Evolutionary conservation across 768 basidiomycete genomes (phyloP), one percentile per base, ranked within the genome.

Genomic region (Lactarius deliciosus): DNA sequence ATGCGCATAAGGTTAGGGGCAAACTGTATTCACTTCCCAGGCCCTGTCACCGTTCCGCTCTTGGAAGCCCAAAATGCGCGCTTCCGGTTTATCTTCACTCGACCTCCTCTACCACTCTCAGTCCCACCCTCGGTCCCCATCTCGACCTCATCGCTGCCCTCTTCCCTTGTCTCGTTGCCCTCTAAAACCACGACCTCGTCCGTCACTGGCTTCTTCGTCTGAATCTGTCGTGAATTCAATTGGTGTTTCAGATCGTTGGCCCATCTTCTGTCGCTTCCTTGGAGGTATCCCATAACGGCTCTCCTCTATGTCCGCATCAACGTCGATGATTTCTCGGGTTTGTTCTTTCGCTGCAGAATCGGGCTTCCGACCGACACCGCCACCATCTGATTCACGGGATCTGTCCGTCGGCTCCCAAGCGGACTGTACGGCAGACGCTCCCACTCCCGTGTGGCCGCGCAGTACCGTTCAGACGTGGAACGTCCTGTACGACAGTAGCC

Each of bases 51-150:
- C 16, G 61, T 25, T 34, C 64, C 59, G 32, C 57, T 81, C 65
- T 88, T 89, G 25, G 85, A 83, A 54, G 86, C 70, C 88, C 86
- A 87, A 73, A 82, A 88, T 5, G 80, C 81, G 64, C 85, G 79
- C 38, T 78, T 81, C 65, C 73, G 77, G 28, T 79, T 77, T 54
- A 71, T 68, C 65, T 73, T 76, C 57, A 74, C 77, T 11, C 66
- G 54, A 16, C 72, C 69, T 25, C 45, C 45, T 47, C 45, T 45
- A 10, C 45, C n/a, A 38, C 61, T 40, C 15, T 43, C 36, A 2
- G 65, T 43, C 73, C 74, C 61, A 73, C 74, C 32, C 74, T 76
- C 56, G 11, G 43, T 53, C 50, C 43, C 36, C 22, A 22, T 30
- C 50, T 25, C 70, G 64, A 11, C 47, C 30, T 30, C 47, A 64